These are phyloP conservation scores for Fusarium sp. DNA, from an alignment of 2,329 filamentous ascomycete species.

Conservation along the genomic window DNA sequence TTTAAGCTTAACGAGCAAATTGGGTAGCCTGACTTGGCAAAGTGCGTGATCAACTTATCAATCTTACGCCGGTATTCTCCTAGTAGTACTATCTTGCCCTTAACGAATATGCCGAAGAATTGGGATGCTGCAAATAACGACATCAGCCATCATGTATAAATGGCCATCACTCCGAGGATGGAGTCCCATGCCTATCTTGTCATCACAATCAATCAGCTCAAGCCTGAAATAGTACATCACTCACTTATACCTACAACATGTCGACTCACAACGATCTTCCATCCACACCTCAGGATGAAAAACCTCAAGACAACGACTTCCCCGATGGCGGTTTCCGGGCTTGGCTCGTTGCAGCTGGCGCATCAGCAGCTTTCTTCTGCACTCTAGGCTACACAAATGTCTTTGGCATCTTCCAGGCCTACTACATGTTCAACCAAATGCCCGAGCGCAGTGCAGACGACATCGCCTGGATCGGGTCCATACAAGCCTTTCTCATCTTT, in stretches of 20 bases:
- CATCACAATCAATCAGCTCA: not conserved
- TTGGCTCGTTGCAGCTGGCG: conserved; percentile 39
- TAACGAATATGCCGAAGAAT: not conserved
- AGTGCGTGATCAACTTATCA: not conserved
- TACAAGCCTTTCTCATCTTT: conserved; percentile 48
- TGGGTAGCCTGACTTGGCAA: not conserved
- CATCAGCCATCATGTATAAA: not conserved
- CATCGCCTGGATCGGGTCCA: conserved; percentile 49
- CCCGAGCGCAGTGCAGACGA: conserved; percentile 41
- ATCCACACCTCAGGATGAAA: conserved; percentile 4
- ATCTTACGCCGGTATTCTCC: not conserved
- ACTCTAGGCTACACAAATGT: conserved; percentile 49
- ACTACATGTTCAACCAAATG: conserved; percentile 49
- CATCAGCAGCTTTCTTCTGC: conserved; percentile 46
- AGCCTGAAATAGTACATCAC: not conserved
- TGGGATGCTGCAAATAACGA: not conserved
- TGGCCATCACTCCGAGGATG: not conserved
- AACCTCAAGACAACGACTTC: conserved; percentile 1
- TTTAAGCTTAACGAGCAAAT: not conserved
- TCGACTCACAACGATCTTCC: not conserved
- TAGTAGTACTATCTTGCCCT: not conserved
- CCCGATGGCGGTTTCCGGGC: conserved; percentile 21
- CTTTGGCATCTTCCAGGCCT: conserved; percentile 50
- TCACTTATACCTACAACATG: not conserved
- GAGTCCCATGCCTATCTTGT: not conserved